Percentiles rank a stretch among this genome's conserved stretches.
Conservation (phyloP, 1,284 basidiomycete genomes). For the Leccinum brunneo-olivaceum region DNA sequence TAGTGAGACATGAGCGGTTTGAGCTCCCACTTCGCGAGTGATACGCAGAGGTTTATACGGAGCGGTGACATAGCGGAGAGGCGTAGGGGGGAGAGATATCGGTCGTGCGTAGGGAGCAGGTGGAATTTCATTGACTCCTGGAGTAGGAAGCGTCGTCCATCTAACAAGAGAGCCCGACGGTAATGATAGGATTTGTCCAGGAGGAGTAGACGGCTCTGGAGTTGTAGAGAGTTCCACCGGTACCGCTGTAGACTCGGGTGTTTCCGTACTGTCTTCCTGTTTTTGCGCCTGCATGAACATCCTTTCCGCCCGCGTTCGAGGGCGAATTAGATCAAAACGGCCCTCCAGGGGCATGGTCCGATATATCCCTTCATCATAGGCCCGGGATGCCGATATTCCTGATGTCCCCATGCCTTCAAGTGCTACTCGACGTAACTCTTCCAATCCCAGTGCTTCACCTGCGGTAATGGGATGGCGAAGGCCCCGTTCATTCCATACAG, state of each 20-base stretch:
- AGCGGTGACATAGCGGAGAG: conserved; percentile 16
- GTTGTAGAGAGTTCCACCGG: conserved; percentile 7
- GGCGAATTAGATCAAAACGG: conserved; percentile 77
- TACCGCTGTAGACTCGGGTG: conserved; percentile 7
- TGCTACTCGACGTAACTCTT: conserved; percentile 63
- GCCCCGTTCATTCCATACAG: conserved; percentile 36
- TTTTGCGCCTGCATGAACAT: conserved; percentile 7
- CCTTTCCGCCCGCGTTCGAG: conserved; percentile 36
- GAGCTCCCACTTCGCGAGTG: conserved; percentile 20
- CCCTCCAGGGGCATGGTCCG: conserved; percentile 66
- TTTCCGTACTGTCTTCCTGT: conserved; percentile 1
- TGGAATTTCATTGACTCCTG: conserved; percentile 48
- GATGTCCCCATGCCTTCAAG: conserved; percentile 32
- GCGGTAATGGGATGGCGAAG: conserved; percentile 12
- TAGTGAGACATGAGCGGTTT: conserved; percentile 11
- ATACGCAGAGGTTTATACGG: conserved; percentile 11
- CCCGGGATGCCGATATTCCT: conserved; percentile 8
- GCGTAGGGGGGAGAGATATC: conserved; percentile 30
- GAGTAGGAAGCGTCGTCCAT: conserved; percentile 46
- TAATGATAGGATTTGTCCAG: conserved; percentile 16
- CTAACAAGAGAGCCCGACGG: conserved; percentile 21
- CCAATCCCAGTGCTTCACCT: conserved; percentile 47
- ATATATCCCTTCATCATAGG: conserved; percentile 25
- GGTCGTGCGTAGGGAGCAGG: conserved; percentile 33
- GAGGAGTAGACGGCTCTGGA: conserved; percentile 25